Base-by-base conservation (phyloP, 148 eudicot genomes). In the Hydrangea macrophylla region DNA sequence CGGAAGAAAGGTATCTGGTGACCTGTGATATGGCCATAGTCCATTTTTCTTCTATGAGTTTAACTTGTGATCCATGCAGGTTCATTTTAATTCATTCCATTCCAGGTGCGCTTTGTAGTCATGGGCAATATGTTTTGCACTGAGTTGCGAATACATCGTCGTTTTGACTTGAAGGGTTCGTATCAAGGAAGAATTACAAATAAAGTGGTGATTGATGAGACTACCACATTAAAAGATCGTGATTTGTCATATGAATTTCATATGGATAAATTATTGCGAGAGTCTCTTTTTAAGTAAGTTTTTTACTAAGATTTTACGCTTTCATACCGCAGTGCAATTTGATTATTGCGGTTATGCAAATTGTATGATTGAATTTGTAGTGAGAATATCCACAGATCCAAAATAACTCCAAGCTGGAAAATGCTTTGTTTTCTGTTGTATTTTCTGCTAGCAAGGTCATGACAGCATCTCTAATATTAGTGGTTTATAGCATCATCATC, bases 51-150 rank as follows among this genome's bases (percentile, higher is more conserved):
- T 22, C 63, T 55, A 11, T 48, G 55, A 55, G 17, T 63, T 5
- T 11, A 58, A n/a, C 32, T 44, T 28, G 32, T 25, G 26, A 37
- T 67, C 18, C n/a, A 18, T 55, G 32, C 17, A 39, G 27, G 20
- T 12, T 62, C 56, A 15, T 25, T 59, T n/a, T 67, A 11, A 17
- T 58, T 20, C 33, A n/a, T 48, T 51, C 50, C 60, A 48, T 79
- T 58, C 40, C 84, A 92, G 97, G 92, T 86, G 24, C 90, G 89
- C 7, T 94, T 94, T 77, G 90, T 94, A 64, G 98, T 94, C 62
- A 94, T 90, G 98, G 98, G 98, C 53, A 94, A 94, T 69, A 90
- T 94, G 97, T 90, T 94, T 74, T 85, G 81, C 78, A 94, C 97
- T 37, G 99, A 88, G 76, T 75, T 94, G 76, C 82, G 84, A 40